Evolutionary conservation across 768 basidiomycete species (phyloP).

Genomic region (Phlebiopsis flavidoalba): DNA sequence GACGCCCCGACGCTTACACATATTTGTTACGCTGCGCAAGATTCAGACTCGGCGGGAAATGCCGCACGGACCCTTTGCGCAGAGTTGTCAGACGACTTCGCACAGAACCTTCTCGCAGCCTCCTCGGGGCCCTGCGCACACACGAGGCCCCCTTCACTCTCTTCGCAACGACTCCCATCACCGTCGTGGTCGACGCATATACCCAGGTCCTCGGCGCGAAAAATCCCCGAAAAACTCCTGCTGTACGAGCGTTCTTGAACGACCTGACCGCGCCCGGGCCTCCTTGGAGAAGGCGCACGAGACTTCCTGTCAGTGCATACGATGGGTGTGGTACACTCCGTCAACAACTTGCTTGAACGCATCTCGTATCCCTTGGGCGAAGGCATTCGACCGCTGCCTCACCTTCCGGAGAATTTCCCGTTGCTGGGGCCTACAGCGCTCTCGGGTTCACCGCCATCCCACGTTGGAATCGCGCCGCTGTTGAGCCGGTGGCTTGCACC

Average conservation of each 20-base stretch:
- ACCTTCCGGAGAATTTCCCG: slow-evolving; percentile 51
- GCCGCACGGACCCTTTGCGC: slow-evolving; percentile 2
- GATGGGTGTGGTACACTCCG: slow-evolving; percentile 8
- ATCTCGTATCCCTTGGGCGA: slow-evolving; percentile 17
- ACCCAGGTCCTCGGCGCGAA: neutral
- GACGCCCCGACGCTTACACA: neutral
- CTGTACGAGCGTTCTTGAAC: neutral
- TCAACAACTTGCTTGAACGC: slow-evolving; percentile 14
- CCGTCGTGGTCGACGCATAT: neutral
- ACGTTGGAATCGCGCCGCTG: slow-evolving; percentile 53
- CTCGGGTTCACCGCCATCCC: slow-evolving; percentile 52
- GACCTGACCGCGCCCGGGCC: neutral
- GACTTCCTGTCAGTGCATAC: neutral
- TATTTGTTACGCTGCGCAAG: neutral
- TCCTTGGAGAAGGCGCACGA: neutral
- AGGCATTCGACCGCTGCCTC: slow-evolving; percentile 43
- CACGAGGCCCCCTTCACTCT: neutral
- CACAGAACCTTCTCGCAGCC: slow-evolving; percentile 4
- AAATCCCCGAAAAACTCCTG: neutral
- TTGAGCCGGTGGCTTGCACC: slow-evolving; percentile 44
- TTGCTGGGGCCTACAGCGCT: slow-evolving; percentile 50
- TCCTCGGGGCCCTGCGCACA: neutral
- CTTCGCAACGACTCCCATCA: neutral
- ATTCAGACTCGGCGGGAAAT: neutral
- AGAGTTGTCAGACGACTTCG: slow-evolving; percentile 1